phyloP scores from a whole-genome alignment of 306 rosid genomes.

The Prunus armeniaca region DNA sequence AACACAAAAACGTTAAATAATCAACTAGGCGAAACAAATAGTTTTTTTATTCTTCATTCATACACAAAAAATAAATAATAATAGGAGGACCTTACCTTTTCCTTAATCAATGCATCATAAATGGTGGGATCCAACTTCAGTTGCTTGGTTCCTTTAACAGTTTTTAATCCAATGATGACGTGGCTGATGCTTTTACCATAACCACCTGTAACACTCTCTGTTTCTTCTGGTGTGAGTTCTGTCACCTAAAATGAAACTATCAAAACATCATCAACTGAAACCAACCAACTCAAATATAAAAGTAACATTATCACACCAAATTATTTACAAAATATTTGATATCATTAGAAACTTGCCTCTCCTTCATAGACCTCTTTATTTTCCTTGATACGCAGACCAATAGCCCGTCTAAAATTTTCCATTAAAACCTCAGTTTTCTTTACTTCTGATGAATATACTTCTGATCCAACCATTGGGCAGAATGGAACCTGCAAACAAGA shows the following conservation, averaged over 20 bases:
- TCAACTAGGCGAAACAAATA: not conserved
- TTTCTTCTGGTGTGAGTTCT: slow-evolving; percentile 92
- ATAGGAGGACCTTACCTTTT: slow-evolving; percentile 49
- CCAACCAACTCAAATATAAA: slow-evolving; percentile 11
- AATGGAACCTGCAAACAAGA: slow-evolving; percentile 65
- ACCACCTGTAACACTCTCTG: slow-evolving; percentile 88
- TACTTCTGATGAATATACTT: slow-evolving; percentile 93
- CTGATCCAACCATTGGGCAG: slow-evolving; percentile 99
- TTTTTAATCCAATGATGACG: slow-evolving; percentile 89
- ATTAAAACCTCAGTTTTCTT: slow-evolving; percentile 94
- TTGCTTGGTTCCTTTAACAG: slow-evolving; percentile 96
- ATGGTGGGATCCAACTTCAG: slow-evolving; percentile 95
- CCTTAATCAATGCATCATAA: slow-evolving; percentile 91
- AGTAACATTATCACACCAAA: slow-evolving; percentile 10
- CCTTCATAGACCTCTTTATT: slow-evolving; percentile 97
- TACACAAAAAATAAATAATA: not conserved
- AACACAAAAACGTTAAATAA: not conserved
- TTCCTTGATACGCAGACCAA: slow-evolving; percentile 93
- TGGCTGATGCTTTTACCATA: slow-evolving; percentile 99
- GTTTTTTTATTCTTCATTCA: too few species aligned
- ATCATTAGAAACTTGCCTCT: slow-evolving; percentile 57
- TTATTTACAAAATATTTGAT: not conserved
- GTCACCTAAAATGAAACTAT: slow-evolving; percentile 56
- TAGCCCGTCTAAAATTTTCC: slow-evolving; percentile 92
- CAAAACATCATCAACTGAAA: slow-evolving; percentile 22